Conservation (phyloP, 2,329 filamentous ascomycete species). For the Fusarium subtropicale region DNA sequence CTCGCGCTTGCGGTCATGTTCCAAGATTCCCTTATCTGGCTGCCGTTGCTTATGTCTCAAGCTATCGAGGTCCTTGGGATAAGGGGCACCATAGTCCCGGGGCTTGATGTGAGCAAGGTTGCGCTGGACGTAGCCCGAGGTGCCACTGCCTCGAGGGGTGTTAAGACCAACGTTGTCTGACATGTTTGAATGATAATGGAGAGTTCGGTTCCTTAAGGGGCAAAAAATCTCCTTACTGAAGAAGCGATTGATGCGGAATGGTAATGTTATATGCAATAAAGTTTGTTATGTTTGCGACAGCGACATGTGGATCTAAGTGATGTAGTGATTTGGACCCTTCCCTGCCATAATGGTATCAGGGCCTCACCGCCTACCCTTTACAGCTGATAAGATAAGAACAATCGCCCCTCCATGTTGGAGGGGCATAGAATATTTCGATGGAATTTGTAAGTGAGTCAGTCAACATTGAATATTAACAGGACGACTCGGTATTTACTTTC, state of each 20-base stretch:
- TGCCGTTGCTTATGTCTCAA: constrained; percentile 82
- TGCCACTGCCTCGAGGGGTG: constrained; percentile 93
- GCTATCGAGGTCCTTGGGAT: constrained; percentile 75
- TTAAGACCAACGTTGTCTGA: constrained; percentile 96
- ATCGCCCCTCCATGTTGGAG: constrained; percentile 36
- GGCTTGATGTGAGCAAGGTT: constrained; percentile 90
- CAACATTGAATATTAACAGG: constrained; percentile 18
- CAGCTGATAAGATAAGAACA: constrained; percentile 31
- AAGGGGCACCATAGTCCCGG: constrained; percentile 83
- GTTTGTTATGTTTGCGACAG: constrained; percentile 17
- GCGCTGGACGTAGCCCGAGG: constrained; percentile 96
- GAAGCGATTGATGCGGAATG: neutral
- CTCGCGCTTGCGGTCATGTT: constrained; percentile 91
- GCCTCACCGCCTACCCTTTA: constrained; percentile 18
- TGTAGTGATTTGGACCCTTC: constrained; percentile 24
- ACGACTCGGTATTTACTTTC: neutral
- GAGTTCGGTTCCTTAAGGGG: neutral
- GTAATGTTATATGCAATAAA: constrained; percentile 2
- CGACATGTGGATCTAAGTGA: constrained; percentile 30
- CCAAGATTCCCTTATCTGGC: constrained; percentile 91
- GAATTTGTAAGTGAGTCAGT: constrained; percentile 44
- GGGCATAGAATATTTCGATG: constrained; percentile 36
- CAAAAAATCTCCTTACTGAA: neutral
- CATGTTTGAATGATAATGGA: constrained; percentile 64
- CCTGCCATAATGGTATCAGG: constrained; percentile 2